Conservation (phyloP, 1,284 basidiomycete genomes). For the Ceratobasidium sp. region DNA sequence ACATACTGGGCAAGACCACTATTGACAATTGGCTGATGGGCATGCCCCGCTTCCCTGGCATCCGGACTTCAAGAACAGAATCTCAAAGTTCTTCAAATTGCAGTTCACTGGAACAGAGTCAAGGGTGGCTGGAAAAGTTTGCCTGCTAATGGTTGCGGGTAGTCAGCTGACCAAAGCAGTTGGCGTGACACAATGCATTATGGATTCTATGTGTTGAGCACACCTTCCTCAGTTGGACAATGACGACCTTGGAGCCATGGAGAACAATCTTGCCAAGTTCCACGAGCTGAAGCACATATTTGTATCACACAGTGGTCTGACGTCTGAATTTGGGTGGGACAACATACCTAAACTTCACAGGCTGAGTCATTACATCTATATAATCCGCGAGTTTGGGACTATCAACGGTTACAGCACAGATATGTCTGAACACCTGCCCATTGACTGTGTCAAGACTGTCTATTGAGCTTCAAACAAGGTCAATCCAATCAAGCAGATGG, state of each 20-base stretch:
- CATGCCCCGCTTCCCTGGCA: too few relatives aligned
- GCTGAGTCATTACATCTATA: conserved; percentile 39
- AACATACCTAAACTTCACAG: conserved; percentile 42
- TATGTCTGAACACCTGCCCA: conserved; percentile 43
- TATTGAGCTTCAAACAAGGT: conserved; percentile 32
- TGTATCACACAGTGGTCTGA: not conserved
- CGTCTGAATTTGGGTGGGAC: not conserved
- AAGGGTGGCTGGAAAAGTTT: conserved; percentile 16
- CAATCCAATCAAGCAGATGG: conserved; percentile 27
- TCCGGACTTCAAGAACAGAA: too few relatives aligned
- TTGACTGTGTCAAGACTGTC: conserved; percentile 34
- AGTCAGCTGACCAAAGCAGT: conserved; percentile 35
- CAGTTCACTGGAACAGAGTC: conserved; percentile 47
- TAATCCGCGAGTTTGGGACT: conserved; percentile 31
- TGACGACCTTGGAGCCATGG: conserved; percentile 38
- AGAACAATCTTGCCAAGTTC: conserved; percentile 45
- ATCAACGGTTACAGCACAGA: conserved; percentile 45
- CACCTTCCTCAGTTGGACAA: conserved; percentile 12
- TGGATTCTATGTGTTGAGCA: conserved; percentile 57
- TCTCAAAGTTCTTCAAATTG: not conserved
- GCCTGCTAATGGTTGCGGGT: conserved; percentile 19
- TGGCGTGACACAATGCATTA: conserved; percentile 50
- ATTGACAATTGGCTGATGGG: too few relatives aligned
- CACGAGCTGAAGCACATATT: conserved; percentile 49
- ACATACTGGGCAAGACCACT: too few relatives aligned